Evolutionary conservation across 2,329 filamentous ascomycete genomes (phyloP), one percentile per base, ranked within the genome.

Genomic region (Pezicula rhizophila): DNA sequence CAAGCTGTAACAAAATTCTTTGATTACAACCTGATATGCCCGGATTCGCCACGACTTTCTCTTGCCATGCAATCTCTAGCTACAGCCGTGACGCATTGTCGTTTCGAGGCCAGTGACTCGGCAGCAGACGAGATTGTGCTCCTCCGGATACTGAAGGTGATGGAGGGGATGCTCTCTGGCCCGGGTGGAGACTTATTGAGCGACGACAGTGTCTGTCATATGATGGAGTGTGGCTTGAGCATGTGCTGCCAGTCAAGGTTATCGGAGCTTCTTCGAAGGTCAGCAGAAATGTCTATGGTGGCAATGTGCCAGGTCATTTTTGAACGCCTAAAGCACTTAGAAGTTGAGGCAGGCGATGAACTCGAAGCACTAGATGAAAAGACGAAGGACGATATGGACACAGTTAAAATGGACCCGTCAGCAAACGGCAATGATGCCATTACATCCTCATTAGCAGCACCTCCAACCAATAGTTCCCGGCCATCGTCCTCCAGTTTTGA

Each of bases 221-320:
- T 99, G 90, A 97, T 99, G 92, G 93, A 96, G 66, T 92, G 90
- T 2, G 93, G 92, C 1, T 70, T 99, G 57, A 96, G 90, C 63
- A 97, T 99, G 74, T 99, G 93, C 73, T 99, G 92, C 55, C 91
- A 97, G 63, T 82, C 88, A 48, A 82, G 92, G 48, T 83, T 97
- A 52, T 96, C 91, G 8, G 91, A 96, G 60, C 83, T 97, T 4
- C 73, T 99, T 47, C 82, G 92, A 55, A 80, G 91, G 55, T 95
- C 91, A 17, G 93, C 93, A 2, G 93, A 99, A 68, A 93, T 95
- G 63, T 86, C 90, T 47, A 96, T 99, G 91, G 89, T 97, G 41
- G 89, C 89, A 57, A 99, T 99, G 93, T 97, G 93, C 64, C 93
- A 99, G 69, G 90, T 96, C 57, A 96, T 99, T 60, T 99, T 99